A percentile compares a stretch with the other conserved stretches of the same genome.
These are phyloP conservation scores for Cystoderma amianthinum DNA, from an alignment of 768 basidiomycete genomes.

Conservation along the genomic window DNA sequence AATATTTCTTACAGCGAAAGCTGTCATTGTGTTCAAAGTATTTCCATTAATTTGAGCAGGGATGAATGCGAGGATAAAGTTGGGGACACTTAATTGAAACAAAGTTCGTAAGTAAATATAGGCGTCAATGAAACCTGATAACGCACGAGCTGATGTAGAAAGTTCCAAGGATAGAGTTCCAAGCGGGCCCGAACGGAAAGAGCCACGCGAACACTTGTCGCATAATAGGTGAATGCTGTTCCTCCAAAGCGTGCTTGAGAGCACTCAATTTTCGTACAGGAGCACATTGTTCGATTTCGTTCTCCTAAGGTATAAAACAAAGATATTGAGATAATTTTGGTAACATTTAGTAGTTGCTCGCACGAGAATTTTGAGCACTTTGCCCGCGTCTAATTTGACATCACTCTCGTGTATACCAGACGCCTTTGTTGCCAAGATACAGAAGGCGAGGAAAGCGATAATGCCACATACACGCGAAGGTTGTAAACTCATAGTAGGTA, in stretches of 20 bases:
- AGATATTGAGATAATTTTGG: no score
- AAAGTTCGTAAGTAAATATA: neutral
- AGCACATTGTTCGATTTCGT: conserved; percentile 31
- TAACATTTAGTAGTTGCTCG: conserved; percentile 1
- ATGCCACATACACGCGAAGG: no score
- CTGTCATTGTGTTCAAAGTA: conserved; percentile 91
- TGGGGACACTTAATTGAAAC: conserved; percentile 59
- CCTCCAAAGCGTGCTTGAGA: conserved; percentile 57
- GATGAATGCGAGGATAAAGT: conserved; percentile 92
- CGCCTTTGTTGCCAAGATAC: no score
- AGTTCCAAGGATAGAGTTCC: conserved; percentile 86
- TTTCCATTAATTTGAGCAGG: conserved; percentile 80
- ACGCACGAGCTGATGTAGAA: conserved; percentile 96
- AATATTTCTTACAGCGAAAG: conserved; percentile 65
- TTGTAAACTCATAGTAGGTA: no score
- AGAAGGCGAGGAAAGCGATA: no score
- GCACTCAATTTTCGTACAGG: conserved; percentile 40
- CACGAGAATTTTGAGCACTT: conserved; percentile 2
- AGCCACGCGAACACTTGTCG: conserved; percentile 72
- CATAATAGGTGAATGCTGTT: conserved; percentile 65
- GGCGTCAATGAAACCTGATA: conserved; percentile 5
- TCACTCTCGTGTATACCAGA: no score
- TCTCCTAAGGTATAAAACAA: conserved; percentile 22
- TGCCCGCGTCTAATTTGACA: neutral
- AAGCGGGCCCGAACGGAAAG: conserved; percentile 88